Percentiles rank a stretch among this genome's conserved stretches.
Conservation (phyloP, 495 filamentous ascomycete species). For the Bathelium albidoporum region DNA sequence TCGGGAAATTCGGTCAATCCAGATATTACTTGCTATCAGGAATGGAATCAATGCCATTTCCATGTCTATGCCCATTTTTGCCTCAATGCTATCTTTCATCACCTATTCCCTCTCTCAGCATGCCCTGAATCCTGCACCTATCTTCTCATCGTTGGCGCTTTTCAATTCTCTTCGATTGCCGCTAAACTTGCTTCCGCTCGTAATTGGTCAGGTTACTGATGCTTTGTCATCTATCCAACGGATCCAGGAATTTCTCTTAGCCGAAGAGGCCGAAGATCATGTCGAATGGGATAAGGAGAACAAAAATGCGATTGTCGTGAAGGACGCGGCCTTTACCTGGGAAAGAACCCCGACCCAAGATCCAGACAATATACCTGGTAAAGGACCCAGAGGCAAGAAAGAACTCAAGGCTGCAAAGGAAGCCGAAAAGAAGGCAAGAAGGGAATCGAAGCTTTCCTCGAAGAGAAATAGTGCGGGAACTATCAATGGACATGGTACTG, state of each 20-base stretch:
- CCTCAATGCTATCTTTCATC: slow-evolving; percentile 91
- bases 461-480: slow-evolving; percentile 21
- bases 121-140: slow-evolving; percentile 55
- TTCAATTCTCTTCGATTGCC: slow-evolving; percentile 89
- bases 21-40: slow-evolving; percentile 66
- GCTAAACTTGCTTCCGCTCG: slow-evolving; percentile 75
- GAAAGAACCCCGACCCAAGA: slow-evolving; percentile 63
- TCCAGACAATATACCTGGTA: slow-evolving; percentile 32
- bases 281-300: slow-evolving; percentile 50
- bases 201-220: slow-evolving; percentile 82
- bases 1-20: slow-evolving; percentile 67
- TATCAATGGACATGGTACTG: slow-evolving; percentile 22
- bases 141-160: slow-evolving; percentile 87
- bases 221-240: slow-evolving; percentile 74
- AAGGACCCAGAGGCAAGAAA: slow-evolving; percentile 19
- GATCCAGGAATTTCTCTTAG: slow-evolving; percentile 75
- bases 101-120: slow-evolving; percentile 75
- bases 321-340: slow-evolving; percentile 82
- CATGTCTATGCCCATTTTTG: slow-evolving; percentile 69
- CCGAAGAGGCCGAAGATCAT: slow-evolving; percentile 76
- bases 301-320: slow-evolving; percentile 60
- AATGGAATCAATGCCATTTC: slow-evolving; percentile 75
- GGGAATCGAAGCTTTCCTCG: slow-evolving; percentile 18
- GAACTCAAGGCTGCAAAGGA: slow-evolving; percentile 33
- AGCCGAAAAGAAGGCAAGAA: slow-evolving; percentile 23